These are phyloP conservation scores for Oryza meridionalis DNA, from an alignment of 176 grass and related monocot species.

Conservation along the genomic window DNA sequence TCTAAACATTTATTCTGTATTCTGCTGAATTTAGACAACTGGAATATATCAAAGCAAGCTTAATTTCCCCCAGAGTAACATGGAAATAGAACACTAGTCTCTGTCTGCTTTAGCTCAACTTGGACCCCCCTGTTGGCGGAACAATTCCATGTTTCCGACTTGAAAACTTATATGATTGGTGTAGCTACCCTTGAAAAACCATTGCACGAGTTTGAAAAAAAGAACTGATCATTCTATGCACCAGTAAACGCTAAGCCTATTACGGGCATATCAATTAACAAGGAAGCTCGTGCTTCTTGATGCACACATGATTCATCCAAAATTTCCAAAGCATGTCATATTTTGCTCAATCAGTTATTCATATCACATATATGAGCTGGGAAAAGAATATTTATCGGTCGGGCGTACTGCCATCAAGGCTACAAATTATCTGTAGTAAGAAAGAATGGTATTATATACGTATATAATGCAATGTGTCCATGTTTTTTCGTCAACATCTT, in stretches of 20 bases:
- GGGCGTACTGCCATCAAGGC: neutral
- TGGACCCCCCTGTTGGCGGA: neutral
- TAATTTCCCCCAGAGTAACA: too few relatives aligned
- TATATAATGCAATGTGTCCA: neutral
- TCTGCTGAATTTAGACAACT: neutral
- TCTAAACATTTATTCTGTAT: neutral
- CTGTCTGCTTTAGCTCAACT: neutral
- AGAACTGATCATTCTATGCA: neutral
- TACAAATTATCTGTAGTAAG: neutral
- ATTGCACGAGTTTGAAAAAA: neutral
- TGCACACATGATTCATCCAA: neutral
- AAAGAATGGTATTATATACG: neutral
- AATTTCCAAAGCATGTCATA: constrained; percentile 2
- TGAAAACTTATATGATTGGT: neutral
- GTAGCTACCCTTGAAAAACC: neutral
- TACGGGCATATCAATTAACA: neutral
- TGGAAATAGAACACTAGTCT: neutral
- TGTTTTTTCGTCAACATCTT: neutral
- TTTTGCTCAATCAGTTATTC: neutral
- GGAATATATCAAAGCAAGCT: neutral
- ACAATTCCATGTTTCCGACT: neutral
- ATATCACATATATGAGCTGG: neutral
- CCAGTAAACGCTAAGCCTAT: neutral
- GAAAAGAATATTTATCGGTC: neutral
- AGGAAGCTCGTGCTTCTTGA: neutral